phyloP scores from a whole-genome alignment of 495 filamentous ascomycete genomes.

The Xylaria cubensis region DNA sequence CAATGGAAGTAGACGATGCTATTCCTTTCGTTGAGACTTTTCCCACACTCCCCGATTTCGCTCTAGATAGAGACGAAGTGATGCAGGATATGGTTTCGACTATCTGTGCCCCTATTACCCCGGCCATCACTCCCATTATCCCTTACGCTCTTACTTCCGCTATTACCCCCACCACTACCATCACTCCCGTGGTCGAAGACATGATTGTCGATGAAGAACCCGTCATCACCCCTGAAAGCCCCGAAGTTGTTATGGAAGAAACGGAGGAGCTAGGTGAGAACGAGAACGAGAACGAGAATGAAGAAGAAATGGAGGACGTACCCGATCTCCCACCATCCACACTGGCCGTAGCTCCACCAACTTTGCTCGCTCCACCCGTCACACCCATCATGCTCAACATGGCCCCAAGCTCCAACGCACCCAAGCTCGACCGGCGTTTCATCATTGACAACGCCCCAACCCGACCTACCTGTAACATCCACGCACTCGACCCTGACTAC shows the following conservation, averaged over 20 bases:
- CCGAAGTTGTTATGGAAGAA: not conserved
- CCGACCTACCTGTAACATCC: not conserved
- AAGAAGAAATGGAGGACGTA: constrained; percentile 5
- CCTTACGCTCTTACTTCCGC: not conserved
- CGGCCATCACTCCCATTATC: not conserved
- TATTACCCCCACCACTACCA: not conserved
- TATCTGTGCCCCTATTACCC: not conserved
- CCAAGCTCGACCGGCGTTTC: constrained; percentile 11
- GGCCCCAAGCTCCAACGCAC: not conserved
- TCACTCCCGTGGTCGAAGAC: not conserved
- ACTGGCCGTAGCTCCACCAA: not conserved
- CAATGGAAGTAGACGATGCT: not conserved
- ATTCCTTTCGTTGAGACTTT: not conserved
- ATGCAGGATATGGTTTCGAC: not conserved
- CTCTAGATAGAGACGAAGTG: not conserved
- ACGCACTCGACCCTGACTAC: not conserved
- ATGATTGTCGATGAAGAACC: not conserved
- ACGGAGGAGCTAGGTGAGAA: not conserved
- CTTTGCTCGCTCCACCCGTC: not conserved
- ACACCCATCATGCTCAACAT: not conserved
- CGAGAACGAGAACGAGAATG: not conserved
- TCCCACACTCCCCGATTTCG: not conserved
- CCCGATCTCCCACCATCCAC: not conserved
- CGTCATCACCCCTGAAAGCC: not conserved
- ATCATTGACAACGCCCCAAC: not conserved